Percentiles rank a stretch among this genome's conserved stretches.
These are phyloP conservation scores for Suhomyces pyralidae DNA, from an alignment of 805 yeast species.

Conservation along the genomic window DNA sequence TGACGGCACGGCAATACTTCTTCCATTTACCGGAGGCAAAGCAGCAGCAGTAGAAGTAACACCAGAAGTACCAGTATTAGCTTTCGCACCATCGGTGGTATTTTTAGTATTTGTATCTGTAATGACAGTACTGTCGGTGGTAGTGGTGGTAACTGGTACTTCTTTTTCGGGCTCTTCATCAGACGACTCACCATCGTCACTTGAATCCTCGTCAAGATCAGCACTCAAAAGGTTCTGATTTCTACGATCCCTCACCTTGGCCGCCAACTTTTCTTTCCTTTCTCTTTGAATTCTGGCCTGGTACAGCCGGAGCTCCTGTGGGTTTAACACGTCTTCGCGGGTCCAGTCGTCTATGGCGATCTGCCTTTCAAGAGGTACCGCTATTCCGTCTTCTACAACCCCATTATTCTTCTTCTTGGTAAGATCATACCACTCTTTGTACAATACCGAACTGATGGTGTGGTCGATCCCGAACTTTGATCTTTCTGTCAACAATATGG, in stretches of 20 bases:
- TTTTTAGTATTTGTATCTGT: neutral
- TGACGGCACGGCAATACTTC: constrained; percentile 3
- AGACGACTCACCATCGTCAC: constrained; percentile 31
- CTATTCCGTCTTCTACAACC: constrained; percentile 56
- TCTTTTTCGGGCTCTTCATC: constrained; percentile 17
- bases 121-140: neutral
- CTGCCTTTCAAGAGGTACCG: constrained; percentile 50
- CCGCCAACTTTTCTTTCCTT: constrained; percentile 41
- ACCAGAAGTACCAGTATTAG: neutral
- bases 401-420: constrained; percentile 34
- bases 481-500: constrained; percentile 73
- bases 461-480: constrained; percentile 37
- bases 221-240: constrained; percentile 38
- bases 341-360: constrained; percentile 40
- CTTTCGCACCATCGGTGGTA: neutral
- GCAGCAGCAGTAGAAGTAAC: neutral
- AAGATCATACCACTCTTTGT: constrained; percentile 50
- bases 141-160: constrained; percentile 5
- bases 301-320: constrained; percentile 49
- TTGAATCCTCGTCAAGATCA: constrained; percentile 33
- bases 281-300: constrained; percentile 44
- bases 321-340: constrained; percentile 49
- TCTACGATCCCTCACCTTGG: constrained; percentile 41
- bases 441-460: constrained; percentile 50
- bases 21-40: neutral